Conservation (phyloP, 148 eudicot species). For the Chenopodium suecicum region DNA sequence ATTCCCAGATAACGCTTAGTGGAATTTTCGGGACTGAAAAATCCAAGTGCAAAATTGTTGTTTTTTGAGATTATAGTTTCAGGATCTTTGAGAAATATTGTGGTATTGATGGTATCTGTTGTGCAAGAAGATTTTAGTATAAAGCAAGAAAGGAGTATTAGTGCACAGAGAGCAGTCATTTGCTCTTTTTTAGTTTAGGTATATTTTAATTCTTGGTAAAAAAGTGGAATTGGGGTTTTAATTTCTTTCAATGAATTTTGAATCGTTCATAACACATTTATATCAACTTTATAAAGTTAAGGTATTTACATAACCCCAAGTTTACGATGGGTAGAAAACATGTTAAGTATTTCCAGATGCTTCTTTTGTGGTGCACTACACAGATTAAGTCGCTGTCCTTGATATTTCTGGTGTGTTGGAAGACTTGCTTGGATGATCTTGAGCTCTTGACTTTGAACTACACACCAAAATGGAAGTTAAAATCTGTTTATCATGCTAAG, state of each 20-base stretch:
- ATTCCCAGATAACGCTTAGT: constrained; percentile 39
- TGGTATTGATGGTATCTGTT: constrained; percentile 24
- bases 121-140: constrained; percentile 12
- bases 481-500: not conserved
- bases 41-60: constrained; percentile 37
- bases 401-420: not conserved
- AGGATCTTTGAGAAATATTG: constrained; percentile 35
- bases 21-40: constrained; percentile 34
- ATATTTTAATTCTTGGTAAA: no score
- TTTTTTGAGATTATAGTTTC: constrained; percentile 30
- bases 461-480: not conserved
- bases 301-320: not conserved
- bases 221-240: not conserved
- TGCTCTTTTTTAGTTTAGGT: not conserved
- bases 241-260: not conserved
- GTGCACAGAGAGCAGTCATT: constrained; percentile 3
- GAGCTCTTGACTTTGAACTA: not conserved
- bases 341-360: not conserved
- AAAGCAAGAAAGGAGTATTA: constrained; percentile 5
- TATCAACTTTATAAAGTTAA: not conserved
- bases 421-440: not conserved
- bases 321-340: not conserved
- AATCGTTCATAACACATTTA: not conserved
- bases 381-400: not conserved
- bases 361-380: not conserved